Evolutionary conservation across 2,329 filamentous ascomycete genomes (phyloP), one percentile per base, ranked within the genome.

Genomic region (Colletotrichum acutatum): DNA sequence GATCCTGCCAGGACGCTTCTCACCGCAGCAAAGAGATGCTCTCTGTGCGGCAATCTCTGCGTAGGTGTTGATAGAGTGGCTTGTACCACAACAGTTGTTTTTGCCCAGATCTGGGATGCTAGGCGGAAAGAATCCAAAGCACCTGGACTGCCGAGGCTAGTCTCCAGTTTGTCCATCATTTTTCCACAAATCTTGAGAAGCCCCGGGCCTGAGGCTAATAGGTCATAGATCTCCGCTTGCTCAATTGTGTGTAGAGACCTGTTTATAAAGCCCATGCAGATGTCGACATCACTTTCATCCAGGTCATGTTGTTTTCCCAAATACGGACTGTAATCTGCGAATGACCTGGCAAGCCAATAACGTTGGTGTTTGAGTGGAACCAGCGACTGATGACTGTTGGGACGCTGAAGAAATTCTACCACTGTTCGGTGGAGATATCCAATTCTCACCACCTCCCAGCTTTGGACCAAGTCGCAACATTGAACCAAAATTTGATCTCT

Each of bases 341-440:
- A 64, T 3, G 61, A 53, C n/a, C 28, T 32, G 9, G 46, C 61
- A 24, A 64, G 46, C n/a, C 28, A 12, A 1, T 52, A 52, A 2
- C 42, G 42, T 28, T 37, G 2, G n/a, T 16, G 28, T 4, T 5
- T 49, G 6, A 37, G 46, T 3, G n/a, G n/a, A 16, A 22, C 2
- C 1, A 7, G 30, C 42, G 9, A 32, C 46, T 26, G 30, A 12
- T 9, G 9, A 2, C 8, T 22, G 5, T 9, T 24, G 37, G 9
- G 9, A 14, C 37, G 28, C 54, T 12, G 30, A 2, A 68, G 58
- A n/a, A 70, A 70, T 2, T 70, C 67, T 5, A 66, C 14, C 1
- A 60, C 61, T 11, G 67, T 70, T 7, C 61, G 42, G 22, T 70
- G 61, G 6, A 70, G 19, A 30, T 66, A 70, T 2, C 67, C 61